Conservation (phyloP, 139 green algal genomes). For the Chlorella sp. region DNA sequence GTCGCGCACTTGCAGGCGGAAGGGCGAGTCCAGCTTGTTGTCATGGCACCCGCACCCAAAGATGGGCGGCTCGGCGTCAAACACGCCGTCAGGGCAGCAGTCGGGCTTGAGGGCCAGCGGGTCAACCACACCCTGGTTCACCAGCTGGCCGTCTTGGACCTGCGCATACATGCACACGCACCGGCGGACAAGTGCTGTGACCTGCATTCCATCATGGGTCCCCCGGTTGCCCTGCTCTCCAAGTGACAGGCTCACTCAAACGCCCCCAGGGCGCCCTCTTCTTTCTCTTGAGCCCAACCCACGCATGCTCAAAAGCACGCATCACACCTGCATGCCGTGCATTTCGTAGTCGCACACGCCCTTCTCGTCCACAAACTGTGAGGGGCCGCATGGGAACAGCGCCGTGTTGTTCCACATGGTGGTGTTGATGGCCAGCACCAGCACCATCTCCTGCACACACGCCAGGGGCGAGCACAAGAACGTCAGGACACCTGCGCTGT, state of each 20-base stretch:
- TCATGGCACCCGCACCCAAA: conserved; percentile 26
- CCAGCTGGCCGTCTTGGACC: conserved; percentile 8
- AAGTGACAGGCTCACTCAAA: neutral
- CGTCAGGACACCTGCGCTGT: too few relatives aligned
- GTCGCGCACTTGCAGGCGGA: conserved; percentile 15
- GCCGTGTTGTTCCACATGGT: conserved; percentile 17
- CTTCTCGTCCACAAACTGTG: conserved; percentile 9
- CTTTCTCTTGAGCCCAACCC: neutral
- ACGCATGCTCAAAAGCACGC: neutral
- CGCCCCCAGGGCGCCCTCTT: neutral
- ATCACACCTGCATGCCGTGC: conserved; percentile 18
- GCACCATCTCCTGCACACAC: conserved; percentile 13
- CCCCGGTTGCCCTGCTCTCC: neutral
- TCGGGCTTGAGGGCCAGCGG: neutral
- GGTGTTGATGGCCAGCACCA: conserved; percentile 21
- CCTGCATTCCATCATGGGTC: neutral
- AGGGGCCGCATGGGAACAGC: conserved; percentile 29
- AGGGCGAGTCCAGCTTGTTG: conserved; percentile 31
- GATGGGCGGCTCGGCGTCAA: conserved; percentile 4
- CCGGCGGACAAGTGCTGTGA: too few relatives aligned
- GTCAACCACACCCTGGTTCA: neutral
- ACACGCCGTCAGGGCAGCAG: conserved; percentile 36
- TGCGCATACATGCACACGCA: too few relatives aligned
- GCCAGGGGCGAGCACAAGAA: neutral
- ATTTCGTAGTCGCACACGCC: conserved; percentile 34